A percentile compares a stretch with the other conserved stretches of the same genome.
Conservation (phyloP, 495 filamentous ascomycete genomes). For the Penicillium manginii region DNA sequence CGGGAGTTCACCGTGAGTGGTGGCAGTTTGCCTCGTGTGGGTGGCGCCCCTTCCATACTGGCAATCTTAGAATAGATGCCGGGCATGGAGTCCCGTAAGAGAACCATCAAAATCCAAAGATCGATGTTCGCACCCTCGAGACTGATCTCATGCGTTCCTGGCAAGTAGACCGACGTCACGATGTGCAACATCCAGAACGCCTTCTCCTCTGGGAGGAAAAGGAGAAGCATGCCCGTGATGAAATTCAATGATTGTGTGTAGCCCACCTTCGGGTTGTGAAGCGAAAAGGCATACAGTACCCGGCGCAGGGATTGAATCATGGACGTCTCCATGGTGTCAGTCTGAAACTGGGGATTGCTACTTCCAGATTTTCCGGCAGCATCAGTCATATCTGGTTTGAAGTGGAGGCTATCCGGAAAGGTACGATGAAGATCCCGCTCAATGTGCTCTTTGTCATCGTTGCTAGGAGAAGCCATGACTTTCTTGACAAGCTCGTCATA, state of each 20-base stretch:
- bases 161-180: constrained; percentile 84
- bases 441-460: constrained; percentile 84
- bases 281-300: constrained; percentile 85
- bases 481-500: constrained; percentile 71
- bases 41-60: constrained; percentile 65
- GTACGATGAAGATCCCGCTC: constrained; percentile 94
- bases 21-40: constrained; percentile 39
- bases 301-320: constrained; percentile 81
- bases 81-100: constrained; percentile 81
- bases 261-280: constrained; percentile 86
- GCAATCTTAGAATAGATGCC: constrained; percentile 87
- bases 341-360: constrained; percentile 34
- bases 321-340: constrained; percentile 64
- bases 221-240: constrained; percentile 89
- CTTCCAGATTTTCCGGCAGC: constrained; percentile 29
- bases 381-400: constrained; percentile 68
- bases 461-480: constrained; percentile 63
- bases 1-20: constrained; percentile 58
- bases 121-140: constrained; percentile 94
- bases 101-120: constrained; percentile 88
- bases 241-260: constrained; percentile 99
- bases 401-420: constrained; percentile 92
- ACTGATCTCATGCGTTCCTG: constrained; percentile 89
- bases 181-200: constrained; percentile 94
- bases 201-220: constrained; percentile 91